A percentile compares a stretch with the other conserved stretches of the same genome.
Evolutionary conservation across 2,329 filamentous ascomycete species (phyloP).

Genomic region (Balansia obtecta): DNA sequence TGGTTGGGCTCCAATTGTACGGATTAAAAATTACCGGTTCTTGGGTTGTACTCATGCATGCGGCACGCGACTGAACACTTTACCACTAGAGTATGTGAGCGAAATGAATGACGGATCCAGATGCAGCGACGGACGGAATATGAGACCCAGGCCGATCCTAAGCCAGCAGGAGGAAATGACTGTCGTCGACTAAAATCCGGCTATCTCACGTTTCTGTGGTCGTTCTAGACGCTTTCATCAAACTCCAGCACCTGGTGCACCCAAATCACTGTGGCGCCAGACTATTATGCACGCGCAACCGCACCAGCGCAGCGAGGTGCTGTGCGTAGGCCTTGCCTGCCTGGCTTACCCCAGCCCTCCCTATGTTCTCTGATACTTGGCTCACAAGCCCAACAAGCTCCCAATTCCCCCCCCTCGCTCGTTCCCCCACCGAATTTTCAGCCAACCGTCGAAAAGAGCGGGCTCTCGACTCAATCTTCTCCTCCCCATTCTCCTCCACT

Average conservation of each 20-base stretch:
- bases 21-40: too few relatives aligned
- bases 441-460: constrained; percentile 23
- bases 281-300: neutral
- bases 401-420: constrained; percentile 18
- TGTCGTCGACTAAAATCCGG: too few relatives aligned
- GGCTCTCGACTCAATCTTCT: constrained; percentile 19
- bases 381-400: constrained; percentile 18
- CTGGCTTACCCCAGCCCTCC: neutral
- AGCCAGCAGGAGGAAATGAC: too few relatives aligned
- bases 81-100: too few relatives aligned
- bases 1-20: too few relatives aligned
- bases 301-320: neutral
- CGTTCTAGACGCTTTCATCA: neutral
- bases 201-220: neutral
- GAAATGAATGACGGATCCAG: too few relatives aligned
- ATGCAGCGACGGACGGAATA: too few relatives aligned
- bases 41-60: too few relatives aligned
- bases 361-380: neutral
- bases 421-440: constrained; percentile 28
- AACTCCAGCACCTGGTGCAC: neutral
- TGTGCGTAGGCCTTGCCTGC: neutral
- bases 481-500: constrained; percentile 16
- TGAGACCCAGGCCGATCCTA: too few relatives aligned
- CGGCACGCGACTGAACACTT: too few relatives aligned
- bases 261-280: neutral